Percentiles rank a stretch among this genome's conserved stretches.
phyloP scores from a whole-genome alignment of 352 stramenopile genomes.

The Globisporangium ultimum region DNA sequence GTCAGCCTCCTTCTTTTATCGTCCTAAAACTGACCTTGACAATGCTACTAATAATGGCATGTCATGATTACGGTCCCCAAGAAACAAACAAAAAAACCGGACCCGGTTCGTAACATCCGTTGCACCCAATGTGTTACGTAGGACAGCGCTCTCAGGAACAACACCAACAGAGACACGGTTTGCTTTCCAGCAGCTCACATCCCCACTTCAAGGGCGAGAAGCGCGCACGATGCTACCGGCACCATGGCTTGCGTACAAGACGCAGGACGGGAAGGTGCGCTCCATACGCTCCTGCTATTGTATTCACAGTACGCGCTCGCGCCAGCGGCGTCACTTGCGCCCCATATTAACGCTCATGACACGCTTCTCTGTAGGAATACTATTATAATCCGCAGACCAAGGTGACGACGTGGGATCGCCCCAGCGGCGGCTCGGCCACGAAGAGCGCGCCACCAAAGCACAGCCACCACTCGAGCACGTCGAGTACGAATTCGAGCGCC shows the following conservation, averaged over 20 bases:
- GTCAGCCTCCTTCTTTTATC: too few species aligned
- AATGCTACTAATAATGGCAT: too few species aligned
- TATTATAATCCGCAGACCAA: constrained; percentile 90
- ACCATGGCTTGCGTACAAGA: constrained; percentile 87
- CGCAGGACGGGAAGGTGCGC: constrained; percentile 74
- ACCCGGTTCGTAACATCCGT: too few species aligned
- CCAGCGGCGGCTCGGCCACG: constrained; percentile 21
- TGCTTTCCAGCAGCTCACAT: too few species aligned
- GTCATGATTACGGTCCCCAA: too few species aligned
- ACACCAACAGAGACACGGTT: too few species aligned
- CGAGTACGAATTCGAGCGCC: not conserved
- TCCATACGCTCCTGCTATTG: too few species aligned
- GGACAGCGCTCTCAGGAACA: too few species aligned
- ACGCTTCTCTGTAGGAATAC: constrained; percentile 55
- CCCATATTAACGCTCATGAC: not conserved
- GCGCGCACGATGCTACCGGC: constrained; percentile 55
- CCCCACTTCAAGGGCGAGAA: constrained; percentile 3
- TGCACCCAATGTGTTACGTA: too few species aligned
- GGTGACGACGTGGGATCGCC: constrained; percentile 84
- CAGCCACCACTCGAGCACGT: constrained; percentile 23
- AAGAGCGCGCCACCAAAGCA: constrained; percentile 37
- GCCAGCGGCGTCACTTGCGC: not conserved
- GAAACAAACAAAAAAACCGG: too few species aligned
- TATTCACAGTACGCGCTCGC: not conserved
- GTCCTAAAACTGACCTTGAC: too few species aligned